Percentiles rank a stretch among this genome's conserved stretches.
Evolutionary conservation across 2,329 filamentous ascomycete genomes (phyloP).

Genomic region (Alternaria infectoria): DNA sequence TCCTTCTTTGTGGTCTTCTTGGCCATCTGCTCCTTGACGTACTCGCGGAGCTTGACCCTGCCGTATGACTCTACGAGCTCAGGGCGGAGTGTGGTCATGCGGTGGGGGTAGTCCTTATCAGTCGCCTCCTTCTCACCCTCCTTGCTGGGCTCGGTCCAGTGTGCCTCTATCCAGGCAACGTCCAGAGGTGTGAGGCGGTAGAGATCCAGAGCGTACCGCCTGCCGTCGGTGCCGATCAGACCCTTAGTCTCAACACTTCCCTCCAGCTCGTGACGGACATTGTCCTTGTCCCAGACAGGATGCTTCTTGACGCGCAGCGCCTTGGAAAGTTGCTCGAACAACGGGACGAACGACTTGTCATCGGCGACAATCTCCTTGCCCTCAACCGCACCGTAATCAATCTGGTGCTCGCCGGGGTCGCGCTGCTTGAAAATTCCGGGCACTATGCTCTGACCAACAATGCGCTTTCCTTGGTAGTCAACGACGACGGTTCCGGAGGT

Average conservation of each 20-base stretch:
- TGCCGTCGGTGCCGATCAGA: conserved; percentile 91
- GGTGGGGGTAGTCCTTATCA: conserved; percentile 77
- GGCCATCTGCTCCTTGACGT: conserved; percentile 76
- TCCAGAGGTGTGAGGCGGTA: conserved; percentile 95
- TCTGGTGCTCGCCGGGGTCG: conserved; percentile 96
- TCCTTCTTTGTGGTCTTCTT: conserved; percentile 48
- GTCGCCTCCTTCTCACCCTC: conserved; percentile 58
- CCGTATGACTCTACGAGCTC: conserved; percentile 89
- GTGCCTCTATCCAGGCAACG: conserved; percentile 86
- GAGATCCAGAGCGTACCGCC: conserved; percentile 96
- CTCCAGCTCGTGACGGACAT: conserved; percentile 87
- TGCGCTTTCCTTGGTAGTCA: conserved; percentile 94
- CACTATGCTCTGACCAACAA: conserved; percentile 97
- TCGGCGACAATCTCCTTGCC: conserved; percentile 94
- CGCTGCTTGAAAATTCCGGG: conserved; percentile 99
- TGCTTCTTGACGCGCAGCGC: conserved; percentile 92
- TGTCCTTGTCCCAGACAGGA: conserved; percentile 96
- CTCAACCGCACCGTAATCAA: conserved; percentile 97
- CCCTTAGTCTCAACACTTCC: conserved; percentile 98
- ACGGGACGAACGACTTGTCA: conserved; percentile 80
- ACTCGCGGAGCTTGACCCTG: conserved; percentile 85
- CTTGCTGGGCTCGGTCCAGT: conserved; percentile 54
- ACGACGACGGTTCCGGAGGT: conserved; percentile 96
- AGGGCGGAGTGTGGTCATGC: conserved; percentile 91
- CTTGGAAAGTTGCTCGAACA: conserved; percentile 91